Evolutionary conservation across 257 asterid species (phyloP).

Genomic region (Petunia secreta): DNA sequence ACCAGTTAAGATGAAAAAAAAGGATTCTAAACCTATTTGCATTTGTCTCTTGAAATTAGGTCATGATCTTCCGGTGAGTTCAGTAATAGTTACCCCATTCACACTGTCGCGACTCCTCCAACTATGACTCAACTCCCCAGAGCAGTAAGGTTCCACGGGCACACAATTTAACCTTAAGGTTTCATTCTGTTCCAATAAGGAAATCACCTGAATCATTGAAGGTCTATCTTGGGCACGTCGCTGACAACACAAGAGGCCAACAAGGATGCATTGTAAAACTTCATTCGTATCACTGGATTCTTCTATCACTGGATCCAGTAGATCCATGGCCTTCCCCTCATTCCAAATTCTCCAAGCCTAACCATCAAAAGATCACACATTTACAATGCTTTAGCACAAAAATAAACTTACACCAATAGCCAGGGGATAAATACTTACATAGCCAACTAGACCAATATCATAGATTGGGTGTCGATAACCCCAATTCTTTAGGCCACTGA

Average conservation of each 20-base stretch:
- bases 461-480: not conserved
- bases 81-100: slow-evolving; percentile 5
- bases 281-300: slow-evolving; percentile 27
- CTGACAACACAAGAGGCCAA: slow-evolving; percentile 53
- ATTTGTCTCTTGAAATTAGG: slow-evolving; percentile 1
- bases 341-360: slow-evolving; percentile 56
- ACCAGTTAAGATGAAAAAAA: not conserved
- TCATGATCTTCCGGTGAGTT: not conserved
- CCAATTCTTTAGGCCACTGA: slow-evolving; percentile 23
- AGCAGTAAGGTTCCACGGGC: slow-evolving; percentile 51
- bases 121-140: not conserved
- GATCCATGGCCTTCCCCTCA: slow-evolving; percentile 37
- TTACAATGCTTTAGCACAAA: no score
- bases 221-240: slow-evolving; percentile 41
- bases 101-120: not conserved
- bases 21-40: not conserved
- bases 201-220: slow-evolving; percentile 39
- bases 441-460: slow-evolving; percentile 18
- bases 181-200: slow-evolving; percentile 42
- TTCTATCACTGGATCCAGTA: slow-evolving; percentile 37
- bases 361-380: not conserved
- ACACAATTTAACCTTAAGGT: slow-evolving; percentile 23
- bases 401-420: no score
- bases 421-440: no score
- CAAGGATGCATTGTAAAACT: slow-evolving; percentile 38